Percentiles rank a stretch among this genome's conserved stretches.
Evolutionary conservation across 208 protist species (phyloP).

Genomic region (Wallacemonas sp.): DNA sequence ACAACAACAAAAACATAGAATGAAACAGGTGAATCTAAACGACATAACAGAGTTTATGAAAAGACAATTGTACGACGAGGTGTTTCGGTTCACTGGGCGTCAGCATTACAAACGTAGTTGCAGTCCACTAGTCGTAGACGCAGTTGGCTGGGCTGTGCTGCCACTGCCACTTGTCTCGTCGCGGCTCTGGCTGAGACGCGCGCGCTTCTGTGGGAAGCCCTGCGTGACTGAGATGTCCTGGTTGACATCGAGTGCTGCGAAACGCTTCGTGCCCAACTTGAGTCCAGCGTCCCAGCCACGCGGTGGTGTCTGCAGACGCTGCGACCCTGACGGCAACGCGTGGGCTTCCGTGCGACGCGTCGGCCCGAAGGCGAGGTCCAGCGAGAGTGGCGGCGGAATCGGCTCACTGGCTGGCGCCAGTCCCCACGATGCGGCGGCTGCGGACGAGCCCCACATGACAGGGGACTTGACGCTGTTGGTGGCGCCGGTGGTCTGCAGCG

Average conservation of each 20-base stretch:
- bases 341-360: slow-evolving; percentile 15
- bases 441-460: no score
- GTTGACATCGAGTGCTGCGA: slow-evolving; percentile 2
- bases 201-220: not conserved
- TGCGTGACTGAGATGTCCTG: not conserved
- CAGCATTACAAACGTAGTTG: slow-evolving; percentile 9
- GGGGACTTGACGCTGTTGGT: no score
- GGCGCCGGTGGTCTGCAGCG: not conserved
- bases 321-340: no score
- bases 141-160: not conserved
- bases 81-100: not conserved
- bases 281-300: slow-evolving; percentile 5
- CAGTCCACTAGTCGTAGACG: not conserved
- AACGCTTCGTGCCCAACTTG: slow-evolving; percentile 9
- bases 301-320: no score
- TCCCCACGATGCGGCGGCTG: no score
- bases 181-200: not conserved
- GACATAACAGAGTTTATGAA: not conserved
- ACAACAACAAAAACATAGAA: no score
- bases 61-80: no score
- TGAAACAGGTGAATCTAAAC: slow-evolving; percentile 8
- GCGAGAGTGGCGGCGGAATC: not conserved
- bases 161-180: not conserved
- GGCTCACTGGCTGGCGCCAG: no score
- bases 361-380: slow-evolving; percentile 4